These are phyloP conservation scores for Areca catechu DNA, from an alignment of 176 grass and related monocot species.

Conservation along the genomic window DNA sequence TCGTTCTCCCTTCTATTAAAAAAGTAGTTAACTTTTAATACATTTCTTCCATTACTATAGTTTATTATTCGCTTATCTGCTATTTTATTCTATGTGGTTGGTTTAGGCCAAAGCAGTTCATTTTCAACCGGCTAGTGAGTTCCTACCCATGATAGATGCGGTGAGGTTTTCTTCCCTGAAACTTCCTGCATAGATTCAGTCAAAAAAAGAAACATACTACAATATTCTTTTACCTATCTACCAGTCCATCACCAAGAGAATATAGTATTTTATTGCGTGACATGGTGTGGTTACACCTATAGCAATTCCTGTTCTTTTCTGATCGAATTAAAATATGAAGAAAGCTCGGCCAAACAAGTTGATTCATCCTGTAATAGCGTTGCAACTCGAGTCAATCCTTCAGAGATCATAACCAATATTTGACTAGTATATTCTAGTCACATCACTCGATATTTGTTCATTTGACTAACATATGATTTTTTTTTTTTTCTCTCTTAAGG, in stretches of 20 bases:
- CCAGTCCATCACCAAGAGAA: too few relatives aligned
- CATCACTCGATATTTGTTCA: too few relatives aligned
- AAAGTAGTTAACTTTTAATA: not conserved
- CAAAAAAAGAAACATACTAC: not conserved
- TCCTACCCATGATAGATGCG: conserved; percentile 66
- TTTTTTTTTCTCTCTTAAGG: conserved; percentile 20
- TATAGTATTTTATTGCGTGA: too few relatives aligned
- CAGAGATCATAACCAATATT: too few relatives aligned
- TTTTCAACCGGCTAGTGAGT: conserved; percentile 63
- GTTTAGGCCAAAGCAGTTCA: conserved; percentile 51
- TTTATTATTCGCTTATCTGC: not conserved
- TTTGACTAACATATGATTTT: not conserved
- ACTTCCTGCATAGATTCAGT: not conserved
- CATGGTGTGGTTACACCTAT: too few relatives aligned
- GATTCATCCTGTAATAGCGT: too few relatives aligned
- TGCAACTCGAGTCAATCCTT: too few relatives aligned
- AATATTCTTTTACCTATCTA: too few relatives aligned
- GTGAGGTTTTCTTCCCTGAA: conserved; percentile 27
- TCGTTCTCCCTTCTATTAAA: not conserved
- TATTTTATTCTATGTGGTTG: not conserved
- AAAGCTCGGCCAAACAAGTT: too few relatives aligned
- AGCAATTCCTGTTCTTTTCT: too few relatives aligned
- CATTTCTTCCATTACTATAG: not conserved
- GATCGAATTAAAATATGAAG: too few relatives aligned
- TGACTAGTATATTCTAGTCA: not conserved